A percentile compares a stretch with the other conserved stretches of the same genome.
Conservation (phyloP, 148 eudicot species). For the Chenopodium suecicum region DNA sequence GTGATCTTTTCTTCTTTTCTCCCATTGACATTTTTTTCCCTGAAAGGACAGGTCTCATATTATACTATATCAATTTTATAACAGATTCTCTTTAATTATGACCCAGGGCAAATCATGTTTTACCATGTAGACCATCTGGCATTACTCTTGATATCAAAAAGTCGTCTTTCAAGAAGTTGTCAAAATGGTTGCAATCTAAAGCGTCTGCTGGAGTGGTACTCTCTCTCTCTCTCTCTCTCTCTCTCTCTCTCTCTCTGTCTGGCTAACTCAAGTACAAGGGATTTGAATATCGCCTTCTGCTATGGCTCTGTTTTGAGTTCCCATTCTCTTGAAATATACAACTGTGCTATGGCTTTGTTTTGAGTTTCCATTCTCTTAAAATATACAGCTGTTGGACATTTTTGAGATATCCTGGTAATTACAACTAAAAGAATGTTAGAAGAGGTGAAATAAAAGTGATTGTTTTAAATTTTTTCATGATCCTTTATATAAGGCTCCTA, state of each 20-base stretch:
- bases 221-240: not conserved
- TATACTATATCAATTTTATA: constrained; percentile 7
- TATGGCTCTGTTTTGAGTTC: not conserved
- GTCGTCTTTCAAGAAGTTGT: constrained; percentile 87
- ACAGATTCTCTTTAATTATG: constrained; percentile 24
- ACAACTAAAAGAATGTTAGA: too few relatives aligned
- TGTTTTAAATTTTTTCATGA: too few relatives aligned
- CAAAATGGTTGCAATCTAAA: constrained; percentile 91
- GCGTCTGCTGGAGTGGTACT: constrained; percentile 69
- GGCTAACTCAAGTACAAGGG: not conserved
- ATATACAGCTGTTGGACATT: not conserved
- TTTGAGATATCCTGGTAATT: too few relatives aligned
- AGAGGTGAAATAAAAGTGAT: too few relatives aligned
- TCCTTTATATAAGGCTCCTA: too few relatives aligned
- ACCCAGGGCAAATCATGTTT: constrained; percentile 82
- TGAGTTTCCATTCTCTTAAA: not conserved
- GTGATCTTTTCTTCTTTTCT: not conserved
- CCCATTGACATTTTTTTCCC: not conserved
- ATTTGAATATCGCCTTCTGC: not conserved
- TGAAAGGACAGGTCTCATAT: not conserved
- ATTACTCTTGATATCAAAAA: constrained; percentile 78
- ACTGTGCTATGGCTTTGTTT: not conserved
- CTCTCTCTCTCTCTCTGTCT: not conserved
- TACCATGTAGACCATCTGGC: constrained; percentile 88
- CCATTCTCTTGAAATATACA: not conserved